phyloP scores from a whole-genome alignment of 1,284 basidiomycete species.

The Abortiporus biennis region DNA sequence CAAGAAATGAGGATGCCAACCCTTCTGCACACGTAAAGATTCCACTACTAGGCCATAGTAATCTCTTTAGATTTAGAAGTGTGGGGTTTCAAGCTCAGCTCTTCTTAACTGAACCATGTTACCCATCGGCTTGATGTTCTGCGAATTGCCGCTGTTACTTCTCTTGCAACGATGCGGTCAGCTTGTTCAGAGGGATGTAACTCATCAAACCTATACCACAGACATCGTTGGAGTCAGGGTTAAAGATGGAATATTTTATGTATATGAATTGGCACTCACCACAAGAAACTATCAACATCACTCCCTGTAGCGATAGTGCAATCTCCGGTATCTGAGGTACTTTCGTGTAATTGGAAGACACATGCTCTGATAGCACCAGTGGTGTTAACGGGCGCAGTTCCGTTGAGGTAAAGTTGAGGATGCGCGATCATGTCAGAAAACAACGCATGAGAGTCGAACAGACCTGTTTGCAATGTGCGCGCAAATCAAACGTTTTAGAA shows the following conservation, averaged over 20 bases:
- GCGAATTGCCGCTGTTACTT: constrained; percentile 5
- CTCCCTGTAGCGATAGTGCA: constrained; percentile 38
- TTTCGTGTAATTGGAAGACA: constrained; percentile 34
- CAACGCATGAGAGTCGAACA: constrained; percentile 48
- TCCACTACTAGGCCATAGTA: too few relatives aligned
- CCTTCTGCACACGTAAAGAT: too few relatives aligned
- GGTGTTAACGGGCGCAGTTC: constrained; percentile 50
- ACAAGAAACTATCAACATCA: constrained; percentile 46
- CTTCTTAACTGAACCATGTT: constrained; percentile 10
- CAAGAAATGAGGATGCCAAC: too few relatives aligned
- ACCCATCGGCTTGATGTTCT: constrained; percentile 7
- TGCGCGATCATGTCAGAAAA: constrained; percentile 48
- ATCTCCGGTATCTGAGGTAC: constrained; percentile 20
- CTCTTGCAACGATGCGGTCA: constrained; percentile 9
- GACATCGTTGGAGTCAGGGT: not conserved
- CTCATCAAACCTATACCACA: constrained; percentile 2
- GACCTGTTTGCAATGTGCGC: constrained; percentile 22
- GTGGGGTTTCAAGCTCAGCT: not conserved
- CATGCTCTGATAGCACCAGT: constrained; percentile 44
- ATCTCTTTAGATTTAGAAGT: too few relatives aligned
- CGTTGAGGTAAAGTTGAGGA: constrained; percentile 47
- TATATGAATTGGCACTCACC: constrained; percentile 29
- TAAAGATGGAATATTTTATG: not conserved
- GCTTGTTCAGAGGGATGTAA: constrained; percentile 12
- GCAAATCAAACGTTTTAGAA: not conserved